These are phyloP conservation scores for Quercus alba DNA, from an alignment of 306 rosid species.

Conservation along the genomic window DNA sequence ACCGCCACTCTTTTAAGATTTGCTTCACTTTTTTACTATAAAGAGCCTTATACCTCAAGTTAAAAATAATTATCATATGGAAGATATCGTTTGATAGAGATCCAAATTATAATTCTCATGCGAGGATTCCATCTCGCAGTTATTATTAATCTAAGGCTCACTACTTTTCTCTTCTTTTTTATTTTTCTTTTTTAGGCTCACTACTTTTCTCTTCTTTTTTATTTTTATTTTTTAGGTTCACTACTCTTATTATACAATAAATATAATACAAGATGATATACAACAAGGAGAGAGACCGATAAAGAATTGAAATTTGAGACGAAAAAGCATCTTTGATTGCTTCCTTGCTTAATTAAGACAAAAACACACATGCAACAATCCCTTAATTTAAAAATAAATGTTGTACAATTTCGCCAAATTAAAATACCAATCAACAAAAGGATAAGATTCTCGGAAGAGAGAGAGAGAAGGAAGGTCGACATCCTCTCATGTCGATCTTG, in stretches of 20 bases:
- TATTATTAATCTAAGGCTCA: background rate
- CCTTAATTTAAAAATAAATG: slow-evolving; percentile 42
- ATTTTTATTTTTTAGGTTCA: background rate
- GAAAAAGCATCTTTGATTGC: slow-evolving; percentile 31
- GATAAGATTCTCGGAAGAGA: slow-evolving; percentile 1
- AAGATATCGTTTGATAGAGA: too few species aligned
- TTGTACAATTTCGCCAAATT: slow-evolving; percentile 35
- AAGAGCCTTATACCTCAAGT: background rate
- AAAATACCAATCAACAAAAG: slow-evolving; percentile 35
- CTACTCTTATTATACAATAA: background rate
- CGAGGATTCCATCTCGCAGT: too few species aligned
- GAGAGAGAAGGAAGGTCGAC: slow-evolving; percentile 39
- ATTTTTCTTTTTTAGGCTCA: background rate
- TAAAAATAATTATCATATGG: background rate
- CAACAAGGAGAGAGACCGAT: slow-evolving; percentile 12
- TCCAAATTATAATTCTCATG: too few species aligned
- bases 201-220: background rate
- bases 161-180: background rate
- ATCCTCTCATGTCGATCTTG: slow-evolving; percentile 77
- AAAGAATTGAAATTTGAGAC: slow-evolving; percentile 25
- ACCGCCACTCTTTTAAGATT: background rate
- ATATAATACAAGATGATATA: background rate
- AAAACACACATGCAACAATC: slow-evolving; percentile 41
- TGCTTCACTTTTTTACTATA: background rate
- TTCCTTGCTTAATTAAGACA: slow-evolving; percentile 33